Base-by-base conservation (phyloP, 805 yeast species). In the Candida morakotiae region DNA sequence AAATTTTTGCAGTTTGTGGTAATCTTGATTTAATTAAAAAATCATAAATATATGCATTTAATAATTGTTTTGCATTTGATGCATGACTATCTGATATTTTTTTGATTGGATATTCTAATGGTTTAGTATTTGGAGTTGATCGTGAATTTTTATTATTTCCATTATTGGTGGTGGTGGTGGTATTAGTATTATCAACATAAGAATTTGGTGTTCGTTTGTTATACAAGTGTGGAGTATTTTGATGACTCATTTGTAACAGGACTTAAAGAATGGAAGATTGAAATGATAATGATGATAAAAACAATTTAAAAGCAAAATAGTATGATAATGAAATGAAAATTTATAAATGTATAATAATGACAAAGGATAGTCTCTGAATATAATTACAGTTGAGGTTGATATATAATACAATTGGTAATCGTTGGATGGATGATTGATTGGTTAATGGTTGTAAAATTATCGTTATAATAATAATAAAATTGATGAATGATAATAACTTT, bases 21-120 rank as follows among this genome's bases (percentile, higher is more conserved):
- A 86, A 68, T 20, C 85, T 75, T 37, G 84, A 79, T 58, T 88
- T 88, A 50, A 84, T 53, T 43, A 88, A 65, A 51, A 87, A 89
- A 60, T 88, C 96, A 55, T 87, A 86, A 25, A 88, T 81, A 57
- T 87, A 88, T 5, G 91, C 88, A 55, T 88, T 85, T 43, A 88
- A 63, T 21, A 81, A 58, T 53, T 79, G 81, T 48, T 76, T 73
- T 5, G 81, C 28, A 14, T 34, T 34, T 13, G 67, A 58, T 4
- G 80, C 80, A 16, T 64, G 66, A n/a, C 69, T 48, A 46, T 76
- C 73, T 20, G 58, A 47, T 9, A 61, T 54, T 28, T 51, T 49
- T 5, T 31, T n/a, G 6, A 23, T 9, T 16, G 38, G 27, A 28
- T 27, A 31, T 5, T 31, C 35, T 28, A 31, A 15, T 7, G 27